phyloP scores from a whole-genome alignment of 2,329 filamentous ascomycete genomes.

The Plectosphaerella sp. region DNA sequence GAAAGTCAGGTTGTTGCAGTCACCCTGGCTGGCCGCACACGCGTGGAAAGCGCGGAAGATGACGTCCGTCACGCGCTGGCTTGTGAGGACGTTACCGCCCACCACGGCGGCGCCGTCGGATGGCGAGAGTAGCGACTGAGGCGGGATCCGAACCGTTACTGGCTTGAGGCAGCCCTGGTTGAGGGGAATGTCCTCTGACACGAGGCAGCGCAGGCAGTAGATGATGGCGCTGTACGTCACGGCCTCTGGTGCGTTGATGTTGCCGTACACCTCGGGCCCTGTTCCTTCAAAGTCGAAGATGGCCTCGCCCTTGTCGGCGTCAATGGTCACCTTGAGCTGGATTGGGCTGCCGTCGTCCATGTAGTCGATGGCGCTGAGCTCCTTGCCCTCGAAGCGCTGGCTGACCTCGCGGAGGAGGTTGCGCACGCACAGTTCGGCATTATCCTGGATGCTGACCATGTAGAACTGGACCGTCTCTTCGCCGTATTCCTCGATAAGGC shows the following conservation, averaged over 20 bases:
- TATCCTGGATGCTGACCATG: conserved; percentile 77
- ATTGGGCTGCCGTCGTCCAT: conserved; percentile 86
- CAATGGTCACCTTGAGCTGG: conserved; percentile 67
- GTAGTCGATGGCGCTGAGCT: conserved; percentile 68
- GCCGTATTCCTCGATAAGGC: conserved; percentile 72
- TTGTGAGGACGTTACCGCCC: conserved; percentile 66
- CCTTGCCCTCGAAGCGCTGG: conserved; percentile 64
- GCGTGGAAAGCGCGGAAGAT: conserved; percentile 69
- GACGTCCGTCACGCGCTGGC: conserved; percentile 39
- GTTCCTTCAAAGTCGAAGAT: conserved; percentile 79
- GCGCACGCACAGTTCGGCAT: conserved; percentile 71
- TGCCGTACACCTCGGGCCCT: conserved; percentile 74
- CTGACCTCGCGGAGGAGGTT: conserved; percentile 68
- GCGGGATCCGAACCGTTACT: conserved; percentile 69
- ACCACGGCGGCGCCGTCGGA: conserved; percentile 76
- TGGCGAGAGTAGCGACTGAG: conserved; percentile 69
- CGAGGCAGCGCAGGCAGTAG: conserved; percentile 76
- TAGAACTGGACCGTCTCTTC: conserved; percentile 77
- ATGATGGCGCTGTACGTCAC: conserved; percentile 86
- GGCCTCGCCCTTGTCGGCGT: conserved; percentile 70
- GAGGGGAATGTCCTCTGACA: conserved; percentile 75
- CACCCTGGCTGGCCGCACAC: conserved; percentile 74
- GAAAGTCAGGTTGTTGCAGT: conserved; percentile 82
- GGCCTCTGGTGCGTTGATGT: conserved; percentile 76
- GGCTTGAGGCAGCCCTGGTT: conserved; percentile 80